phyloP scores from a whole-genome alignment of 164 flowering plant genomes.

The Piper longum region DNA sequence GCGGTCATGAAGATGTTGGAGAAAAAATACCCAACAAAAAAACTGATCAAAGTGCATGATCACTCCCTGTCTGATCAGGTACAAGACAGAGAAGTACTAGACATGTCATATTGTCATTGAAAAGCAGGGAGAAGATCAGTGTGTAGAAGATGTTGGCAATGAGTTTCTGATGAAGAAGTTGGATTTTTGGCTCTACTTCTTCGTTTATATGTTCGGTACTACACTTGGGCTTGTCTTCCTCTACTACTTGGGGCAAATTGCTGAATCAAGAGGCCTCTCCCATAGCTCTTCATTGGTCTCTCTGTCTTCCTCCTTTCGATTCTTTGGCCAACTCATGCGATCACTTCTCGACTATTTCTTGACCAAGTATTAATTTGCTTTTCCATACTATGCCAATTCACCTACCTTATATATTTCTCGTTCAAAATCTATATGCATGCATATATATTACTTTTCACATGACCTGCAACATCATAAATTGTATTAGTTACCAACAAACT shows the following conservation, averaged over 20 bases:
- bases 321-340: constrained; percentile 87
- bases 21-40: constrained; percentile 6
- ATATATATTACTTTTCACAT: neutral
- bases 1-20: constrained; percentile 4
- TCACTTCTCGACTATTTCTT: constrained; percentile 44
- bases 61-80: neutral
- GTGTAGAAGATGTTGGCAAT: constrained; percentile 45
- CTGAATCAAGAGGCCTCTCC: constrained; percentile 61
- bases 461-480: neutral
- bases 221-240: constrained; percentile 73
- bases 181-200: constrained; percentile 90
- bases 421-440: neutral
- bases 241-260: constrained; percentile 88
- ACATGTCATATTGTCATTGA: neutral
- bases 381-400: neutral
- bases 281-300: constrained; percentile 55
- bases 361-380: constrained; percentile 27
- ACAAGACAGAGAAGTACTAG: neutral
- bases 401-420: neutral
- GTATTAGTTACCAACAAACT: neutral
- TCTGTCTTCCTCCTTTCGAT: constrained; percentile 65
- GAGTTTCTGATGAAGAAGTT: constrained; percentile 41
- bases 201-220: constrained; percentile 59
- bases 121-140: neutral
- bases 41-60: constrained; percentile 1